Percentiles rank a stretch among this genome's conserved stretches.
phyloP scores from a whole-genome alignment of 2,329 filamentous ascomycete species.

The Zalaria obscura region DNA sequence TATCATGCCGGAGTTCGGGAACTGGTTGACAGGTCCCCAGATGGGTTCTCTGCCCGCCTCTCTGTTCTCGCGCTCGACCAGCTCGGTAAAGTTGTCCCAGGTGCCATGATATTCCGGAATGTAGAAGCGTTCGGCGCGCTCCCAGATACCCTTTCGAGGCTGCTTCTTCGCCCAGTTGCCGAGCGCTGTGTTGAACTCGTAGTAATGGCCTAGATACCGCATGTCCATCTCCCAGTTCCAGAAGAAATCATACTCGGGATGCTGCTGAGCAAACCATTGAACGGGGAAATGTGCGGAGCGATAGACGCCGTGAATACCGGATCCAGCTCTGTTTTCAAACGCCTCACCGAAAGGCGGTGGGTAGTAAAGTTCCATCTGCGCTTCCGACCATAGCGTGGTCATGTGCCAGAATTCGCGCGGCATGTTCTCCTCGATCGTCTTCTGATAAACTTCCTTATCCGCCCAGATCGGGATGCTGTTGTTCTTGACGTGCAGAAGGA shows the following conservation, averaged over 20 bases:
- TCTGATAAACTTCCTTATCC: constrained; percentile 52
- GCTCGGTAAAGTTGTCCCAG: constrained; percentile 52
- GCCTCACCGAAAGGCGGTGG: constrained; percentile 73
- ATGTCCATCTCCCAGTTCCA: constrained; percentile 93
- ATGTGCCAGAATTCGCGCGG: constrained; percentile 80
- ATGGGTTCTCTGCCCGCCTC: constrained; percentile 37
- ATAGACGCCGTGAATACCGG: constrained; percentile 79
- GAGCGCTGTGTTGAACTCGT: constrained; percentile 60
- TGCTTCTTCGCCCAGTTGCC: constrained; percentile 50
- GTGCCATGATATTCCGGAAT: constrained; percentile 54
- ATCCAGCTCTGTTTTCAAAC: constrained; percentile 44
- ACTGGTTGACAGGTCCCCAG: constrained; percentile 45
- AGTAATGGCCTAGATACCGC: constrained; percentile 67
- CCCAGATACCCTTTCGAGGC: constrained; percentile 60
- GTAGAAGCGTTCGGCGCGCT: constrained; percentile 58
- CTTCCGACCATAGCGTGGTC: constrained; percentile 84
- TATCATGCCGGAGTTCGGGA: constrained; percentile 36
- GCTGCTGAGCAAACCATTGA: constrained; percentile 37
- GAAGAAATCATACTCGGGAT: constrained; percentile 37
- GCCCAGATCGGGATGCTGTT: constrained; percentile 64
- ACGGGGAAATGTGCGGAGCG: constrained; percentile 42
- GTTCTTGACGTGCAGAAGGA: constrained; percentile 76
- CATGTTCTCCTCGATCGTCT: constrained; percentile 52
- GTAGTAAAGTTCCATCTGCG: constrained; percentile 84
- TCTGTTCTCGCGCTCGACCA: constrained; percentile 46